Evolutionary conservation across 2,329 filamentous ascomycete genomes (phyloP).

Genomic region (Chaetomium strumarium): DNA sequence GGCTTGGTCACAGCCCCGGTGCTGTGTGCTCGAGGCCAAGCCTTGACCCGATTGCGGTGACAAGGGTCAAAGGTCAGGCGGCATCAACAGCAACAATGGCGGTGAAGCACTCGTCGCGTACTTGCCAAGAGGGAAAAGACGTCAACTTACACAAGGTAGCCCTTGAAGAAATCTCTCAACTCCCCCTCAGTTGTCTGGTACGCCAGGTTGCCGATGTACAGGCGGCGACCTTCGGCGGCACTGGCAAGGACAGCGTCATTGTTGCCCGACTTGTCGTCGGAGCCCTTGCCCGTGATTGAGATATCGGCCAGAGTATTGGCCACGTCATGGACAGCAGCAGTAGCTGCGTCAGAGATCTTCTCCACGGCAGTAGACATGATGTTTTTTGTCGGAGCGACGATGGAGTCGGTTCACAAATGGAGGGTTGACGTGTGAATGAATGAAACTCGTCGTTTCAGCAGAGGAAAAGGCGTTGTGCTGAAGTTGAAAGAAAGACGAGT

Average conservation of each 20-base stretch:
- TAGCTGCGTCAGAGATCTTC: constrained; percentile 53
- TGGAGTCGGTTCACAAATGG: constrained; percentile 28
- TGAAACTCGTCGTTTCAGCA: constrained; percentile 27
- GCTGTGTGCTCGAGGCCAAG: no score
- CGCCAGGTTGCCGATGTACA: constrained; percentile 99
- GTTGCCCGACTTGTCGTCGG: constrained; percentile 56
- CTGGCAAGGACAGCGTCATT: constrained; percentile 92
- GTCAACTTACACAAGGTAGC: constrained; percentile 92
- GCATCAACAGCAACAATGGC: no score
- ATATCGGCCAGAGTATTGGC: constrained; percentile 68
- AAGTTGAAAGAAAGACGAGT: constrained; percentile 28
- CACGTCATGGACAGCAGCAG: constrained; percentile 71
- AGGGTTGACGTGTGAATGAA: constrained; percentile 36
- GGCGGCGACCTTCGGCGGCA: constrained; percentile 96
- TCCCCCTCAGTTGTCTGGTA: constrained; percentile 99
- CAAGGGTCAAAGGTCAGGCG: no score
- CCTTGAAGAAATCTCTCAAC: constrained; percentile 99
- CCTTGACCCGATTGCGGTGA: no score
- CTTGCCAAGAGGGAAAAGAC: not conserved
- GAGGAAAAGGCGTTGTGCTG: constrained; percentile 23
- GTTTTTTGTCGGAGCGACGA: constrained; percentile 36
- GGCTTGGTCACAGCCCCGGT: not conserved
- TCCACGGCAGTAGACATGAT: constrained; percentile 83
- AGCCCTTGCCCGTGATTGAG: constrained; percentile 53
- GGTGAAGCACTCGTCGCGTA: not conserved